Percentiles rank a stretch among this genome's conserved stretches.
phyloP scores from a whole-genome alignment of 2,329 filamentous ascomycete genomes.

The Acrocalymma vagum region DNA sequence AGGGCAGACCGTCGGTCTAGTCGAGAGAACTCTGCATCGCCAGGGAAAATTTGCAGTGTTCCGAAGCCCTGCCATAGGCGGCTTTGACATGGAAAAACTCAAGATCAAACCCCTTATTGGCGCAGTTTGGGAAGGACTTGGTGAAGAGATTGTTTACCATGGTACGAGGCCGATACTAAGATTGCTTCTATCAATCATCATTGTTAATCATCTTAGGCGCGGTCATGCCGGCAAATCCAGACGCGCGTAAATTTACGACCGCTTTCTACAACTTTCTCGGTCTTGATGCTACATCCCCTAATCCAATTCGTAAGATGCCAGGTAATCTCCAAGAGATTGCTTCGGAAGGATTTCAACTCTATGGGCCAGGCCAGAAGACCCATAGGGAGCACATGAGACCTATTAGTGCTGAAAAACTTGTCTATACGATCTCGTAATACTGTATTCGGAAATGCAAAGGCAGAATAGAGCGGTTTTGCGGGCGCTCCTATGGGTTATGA shows the following conservation, averaged over 20 bases:
- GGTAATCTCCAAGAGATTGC: slow-evolving; percentile 30
- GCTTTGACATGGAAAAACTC: slow-evolving; percentile 36
- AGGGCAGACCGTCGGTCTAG: slow-evolving; percentile 43
- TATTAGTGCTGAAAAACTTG: slow-evolving; percentile 53
- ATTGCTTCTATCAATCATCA: slow-evolving; percentile 18
- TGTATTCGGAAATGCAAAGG: no score
- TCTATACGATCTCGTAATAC: slow-evolving; percentile 25
- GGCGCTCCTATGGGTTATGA: no score
- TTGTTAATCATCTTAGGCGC: background rate
- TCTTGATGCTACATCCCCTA: slow-evolving; percentile 27
- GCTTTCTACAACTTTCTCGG: slow-evolving; percentile 49
- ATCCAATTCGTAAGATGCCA: slow-evolving; percentile 37
- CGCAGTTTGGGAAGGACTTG: slow-evolving; percentile 54
- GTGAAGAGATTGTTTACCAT: slow-evolving; percentile 51
- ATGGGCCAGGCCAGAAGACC: slow-evolving; percentile 32
- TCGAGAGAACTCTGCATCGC: slow-evolving; percentile 32
- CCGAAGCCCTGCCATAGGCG: slow-evolving; percentile 35
- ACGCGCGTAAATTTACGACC: slow-evolving; percentile 33
- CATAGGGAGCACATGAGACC: slow-evolving; percentile 47
- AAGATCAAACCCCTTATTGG: slow-evolving; percentile 48
- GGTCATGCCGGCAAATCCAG: background rate
- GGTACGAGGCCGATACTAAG: slow-evolving; percentile 30
- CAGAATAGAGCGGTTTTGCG: background rate
- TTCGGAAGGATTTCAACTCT: slow-evolving; percentile 29
- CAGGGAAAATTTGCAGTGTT: slow-evolving; percentile 41